Conservation (phyloP, 176 grass and related monocot genomes). For the Pontederia crassipes region DNA sequence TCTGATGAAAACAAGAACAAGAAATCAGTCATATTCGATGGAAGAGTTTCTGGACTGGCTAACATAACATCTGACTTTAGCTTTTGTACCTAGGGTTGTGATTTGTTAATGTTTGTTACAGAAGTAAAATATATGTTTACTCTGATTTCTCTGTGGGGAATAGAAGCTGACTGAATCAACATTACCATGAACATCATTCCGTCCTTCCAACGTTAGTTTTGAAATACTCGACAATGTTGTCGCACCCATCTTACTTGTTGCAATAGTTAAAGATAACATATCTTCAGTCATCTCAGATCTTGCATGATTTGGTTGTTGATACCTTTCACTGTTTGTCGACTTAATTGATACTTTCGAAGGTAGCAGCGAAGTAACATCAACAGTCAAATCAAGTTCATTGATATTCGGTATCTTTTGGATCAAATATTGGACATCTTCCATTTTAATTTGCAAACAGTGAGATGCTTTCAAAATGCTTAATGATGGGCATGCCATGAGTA, state of each 20-base stretch:
- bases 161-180: neutral
- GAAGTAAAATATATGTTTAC: neutral
- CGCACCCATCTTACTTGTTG: constrained; percentile 3
- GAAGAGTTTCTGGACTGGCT: constrained; percentile 1
- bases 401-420: constrained; percentile 33
- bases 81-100: neutral
- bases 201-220: constrained; percentile 57
- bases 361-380: constrained; percentile 36
- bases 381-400: constrained; percentile 42
- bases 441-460: constrained; percentile 36
- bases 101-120: neutral
- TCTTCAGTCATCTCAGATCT: constrained; percentile 9
- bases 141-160: neutral
- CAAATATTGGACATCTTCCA: constrained; percentile 42
- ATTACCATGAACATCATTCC: constrained; percentile 60
- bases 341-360: constrained; percentile 25
- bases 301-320: neutral
- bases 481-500: constrained; percentile 39
- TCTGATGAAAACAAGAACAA: constrained; percentile 25
- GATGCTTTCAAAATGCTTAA: constrained; percentile 40
- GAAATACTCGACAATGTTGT: constrained; percentile 33
- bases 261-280: constrained; percentile 4
- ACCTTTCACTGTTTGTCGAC: constrained; percentile 33
- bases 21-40: neutral
- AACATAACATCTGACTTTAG: neutral